Percentiles rank a stretch among this genome's conserved stretches.
phyloP scores from a whole-genome alignment of 2,329 filamentous ascomycete species.

The Pseudogymnoascus sp. region DNA sequence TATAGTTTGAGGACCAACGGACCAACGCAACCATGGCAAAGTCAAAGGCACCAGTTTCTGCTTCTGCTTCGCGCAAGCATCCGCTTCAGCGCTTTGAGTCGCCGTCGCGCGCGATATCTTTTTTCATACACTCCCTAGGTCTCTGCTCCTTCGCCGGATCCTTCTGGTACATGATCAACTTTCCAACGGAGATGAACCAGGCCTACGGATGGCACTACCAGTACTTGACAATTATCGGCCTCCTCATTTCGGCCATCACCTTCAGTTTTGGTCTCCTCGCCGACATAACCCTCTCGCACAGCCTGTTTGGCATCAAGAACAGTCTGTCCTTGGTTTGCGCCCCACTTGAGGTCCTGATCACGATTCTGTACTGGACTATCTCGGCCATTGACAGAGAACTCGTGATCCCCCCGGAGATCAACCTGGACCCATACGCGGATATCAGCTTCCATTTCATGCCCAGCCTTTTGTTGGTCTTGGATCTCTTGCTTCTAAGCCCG shows the following conservation, averaged over 20 bases:
- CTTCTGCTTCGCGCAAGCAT: conserved; percentile 33
- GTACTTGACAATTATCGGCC: conserved; percentile 67
- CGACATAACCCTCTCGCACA: conserved; percentile 50
- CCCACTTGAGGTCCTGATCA: conserved; percentile 64
- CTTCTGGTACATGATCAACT: conserved; percentile 43
- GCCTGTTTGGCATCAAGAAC: conserved; percentile 62
- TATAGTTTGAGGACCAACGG: not conserved
- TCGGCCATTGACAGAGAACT: conserved; percentile 44
- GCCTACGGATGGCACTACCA: conserved; percentile 62
- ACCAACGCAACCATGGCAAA: conserved; percentile 15
- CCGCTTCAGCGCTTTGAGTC: conserved; percentile 58
- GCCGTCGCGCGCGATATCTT: conserved; percentile 55
- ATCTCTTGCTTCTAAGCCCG: conserved; percentile 61
- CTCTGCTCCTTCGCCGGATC: conserved; percentile 44
- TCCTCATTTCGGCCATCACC: conserved; percentile 51
- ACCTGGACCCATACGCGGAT: conserved; percentile 49
- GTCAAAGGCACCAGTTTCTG: conserved; percentile 13
- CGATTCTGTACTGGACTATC: conserved; percentile 65
- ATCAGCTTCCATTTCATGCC: conserved; percentile 60
- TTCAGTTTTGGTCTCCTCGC: conserved; percentile 55
- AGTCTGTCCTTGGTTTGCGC: conserved; percentile 54
- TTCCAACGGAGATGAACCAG: conserved; percentile 44
- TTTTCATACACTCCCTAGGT: conserved; percentile 50
- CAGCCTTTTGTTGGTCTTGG: conserved; percentile 53
- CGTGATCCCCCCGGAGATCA: conserved; percentile 45